Evolutionary conservation across 768 basidiomycete genomes (phyloP).

Genomic region (Lactarius pseudohatsudake): DNA sequence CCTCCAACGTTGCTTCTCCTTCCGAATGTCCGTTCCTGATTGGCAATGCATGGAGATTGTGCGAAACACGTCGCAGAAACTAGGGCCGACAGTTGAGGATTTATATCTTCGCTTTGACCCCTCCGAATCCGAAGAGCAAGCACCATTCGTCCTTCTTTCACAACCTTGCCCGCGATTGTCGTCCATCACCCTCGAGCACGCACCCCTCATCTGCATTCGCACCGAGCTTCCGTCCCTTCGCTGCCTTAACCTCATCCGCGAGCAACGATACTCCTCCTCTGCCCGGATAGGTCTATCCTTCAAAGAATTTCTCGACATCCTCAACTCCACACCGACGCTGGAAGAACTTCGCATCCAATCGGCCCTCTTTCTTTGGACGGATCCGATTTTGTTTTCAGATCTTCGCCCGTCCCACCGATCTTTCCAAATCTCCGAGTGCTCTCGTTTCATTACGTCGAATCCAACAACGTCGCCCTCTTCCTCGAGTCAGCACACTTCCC

Average conservation of each 20-base stretch:
- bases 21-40: slow-evolving; percentile 34
- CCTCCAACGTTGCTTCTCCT: slow-evolving; percentile 35
- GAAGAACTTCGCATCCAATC: slow-evolving; percentile 33
- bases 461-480: slow-evolving; percentile 35
- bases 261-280: slow-evolving; percentile 33
- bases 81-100: slow-evolving; percentile 35
- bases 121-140: slow-evolving; percentile 31
- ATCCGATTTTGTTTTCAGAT: slow-evolving; percentile 32
- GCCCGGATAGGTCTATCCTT: slow-evolving; percentile 33
- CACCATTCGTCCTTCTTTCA: slow-evolving; percentile 31
- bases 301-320: slow-evolving; percentile 31
- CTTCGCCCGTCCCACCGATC: slow-evolving; percentile 24
- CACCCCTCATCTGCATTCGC: slow-evolving; percentile 33
- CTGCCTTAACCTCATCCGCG: slow-evolving; percentile 32
- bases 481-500: slow-evolving; percentile 35
- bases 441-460: slow-evolving; percentile 33
- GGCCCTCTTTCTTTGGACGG: slow-evolving; percentile 33
- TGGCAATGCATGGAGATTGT: slow-evolving; percentile 35
- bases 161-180: slow-evolving; percentile 33
- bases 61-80: slow-evolving; percentile 27
- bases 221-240: slow-evolving; percentile 32
- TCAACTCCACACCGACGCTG: slow-evolving; percentile 29
- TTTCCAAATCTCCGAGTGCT: slow-evolving; percentile 31
- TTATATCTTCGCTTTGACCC: slow-evolving; percentile 35
- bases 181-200: slow-evolving; percentile 34